Base-by-base conservation (phyloP, 352 stramenopile species). In the Pythium aristosporum region DNA sequence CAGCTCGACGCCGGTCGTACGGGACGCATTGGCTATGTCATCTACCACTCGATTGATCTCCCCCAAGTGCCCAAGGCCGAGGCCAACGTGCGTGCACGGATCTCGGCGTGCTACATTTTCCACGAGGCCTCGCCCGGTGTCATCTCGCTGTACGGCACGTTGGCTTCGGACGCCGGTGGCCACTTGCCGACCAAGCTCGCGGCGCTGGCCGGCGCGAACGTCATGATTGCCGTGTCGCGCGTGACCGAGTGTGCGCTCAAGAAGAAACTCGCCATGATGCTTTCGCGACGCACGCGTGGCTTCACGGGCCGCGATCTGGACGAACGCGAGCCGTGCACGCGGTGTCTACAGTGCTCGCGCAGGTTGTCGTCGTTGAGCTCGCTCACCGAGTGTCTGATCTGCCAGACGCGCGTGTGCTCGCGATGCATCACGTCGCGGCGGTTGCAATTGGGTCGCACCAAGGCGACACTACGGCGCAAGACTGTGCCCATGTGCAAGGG, bases 31-130 rank as follows among this genome's bases (percentile, higher is more conserved):
- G 52, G 52, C 2, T 65, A 50, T n/a, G 25, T 52, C 25, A 36
- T 65, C 12, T 65, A 58, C 36, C 57, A 65, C 57, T 65, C 57
- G 18, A 28, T 65, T 7, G 57, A 65, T n/a, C 34, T 57, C 34
- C 36, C 48, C 2, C 32, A 48, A 20, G 43, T 52, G 15, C 30
- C 30, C 23, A 30, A 37, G 5, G 9, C 16, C 2, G 42, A 44
- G 41, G 58, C 52, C 25, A 73, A 84, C 51, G 65, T 86, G 51
- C 75, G 79, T 15, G 79, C 66, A 18, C 78, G 79, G 25, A 74
- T 87, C 55, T 85, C 70, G 8, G 68, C 78, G 34, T 85, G 76
- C 37, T 68, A 71, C 4, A 32, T 87, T 32, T 87, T 78, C 49
- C 71, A 68, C 2, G 69, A 87, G 42, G 69, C 73, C 16, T 65